Conservation (phyloP, 441 rosid species). For the Populus hybrid region DNA sequence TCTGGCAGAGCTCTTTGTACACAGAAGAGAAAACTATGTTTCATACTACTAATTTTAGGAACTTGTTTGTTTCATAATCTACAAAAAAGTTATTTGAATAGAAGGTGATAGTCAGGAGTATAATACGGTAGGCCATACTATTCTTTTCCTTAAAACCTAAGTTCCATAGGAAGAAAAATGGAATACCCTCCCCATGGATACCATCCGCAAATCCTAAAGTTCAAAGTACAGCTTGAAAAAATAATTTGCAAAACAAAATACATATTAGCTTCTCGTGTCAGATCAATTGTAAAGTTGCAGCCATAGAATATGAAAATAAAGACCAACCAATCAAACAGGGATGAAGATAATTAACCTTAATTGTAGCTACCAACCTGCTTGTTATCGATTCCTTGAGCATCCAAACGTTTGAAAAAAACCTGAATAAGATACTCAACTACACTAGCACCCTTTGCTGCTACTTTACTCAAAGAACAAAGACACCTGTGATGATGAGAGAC, state of each 20-base stretch:
- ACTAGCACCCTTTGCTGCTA: conserved; percentile 70
- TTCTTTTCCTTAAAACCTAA: not conserved
- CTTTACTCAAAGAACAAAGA: conserved; percentile 82
- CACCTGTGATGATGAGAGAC: conserved; percentile 54
- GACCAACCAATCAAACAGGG: not conserved
- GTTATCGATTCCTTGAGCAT: conserved; percentile 66
- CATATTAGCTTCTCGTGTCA: not conserved
- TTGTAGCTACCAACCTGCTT: conserved; percentile 67
- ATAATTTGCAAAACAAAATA: not conserved
- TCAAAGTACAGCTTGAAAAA: not conserved
- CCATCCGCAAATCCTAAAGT: not conserved
- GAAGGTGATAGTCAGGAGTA: not conserved
- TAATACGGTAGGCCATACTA: not conserved
- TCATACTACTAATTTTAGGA: not conserved
- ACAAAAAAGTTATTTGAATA: not conserved
- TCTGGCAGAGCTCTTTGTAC: not conserved
- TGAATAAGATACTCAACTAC: conserved; percentile 84
- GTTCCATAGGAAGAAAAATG: not conserved
- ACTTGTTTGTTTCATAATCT: not conserved
- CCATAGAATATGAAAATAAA: not conserved
- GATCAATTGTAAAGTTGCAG: not conserved
- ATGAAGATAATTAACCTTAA: not conserved
- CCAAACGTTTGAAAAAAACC: conserved; percentile 84
- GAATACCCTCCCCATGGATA: not conserved
- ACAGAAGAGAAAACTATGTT: not conserved